phyloP scores from a whole-genome alignment of 805 yeast species.

The Candida patagonica region DNA sequence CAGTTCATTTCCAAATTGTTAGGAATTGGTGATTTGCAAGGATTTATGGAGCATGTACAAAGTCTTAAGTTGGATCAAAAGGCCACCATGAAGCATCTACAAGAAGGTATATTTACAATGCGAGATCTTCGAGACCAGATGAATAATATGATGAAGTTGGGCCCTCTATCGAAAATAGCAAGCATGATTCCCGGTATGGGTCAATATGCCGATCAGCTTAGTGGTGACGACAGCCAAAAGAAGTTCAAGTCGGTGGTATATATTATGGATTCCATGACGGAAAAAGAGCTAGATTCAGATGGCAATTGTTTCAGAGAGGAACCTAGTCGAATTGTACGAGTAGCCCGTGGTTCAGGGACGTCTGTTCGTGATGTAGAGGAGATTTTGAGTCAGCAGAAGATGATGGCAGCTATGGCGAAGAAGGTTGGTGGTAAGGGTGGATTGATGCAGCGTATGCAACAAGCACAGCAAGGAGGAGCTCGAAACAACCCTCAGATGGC shows the following conservation, averaged over 20 bases:
- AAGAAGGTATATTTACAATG: slow-evolving; percentile 89
- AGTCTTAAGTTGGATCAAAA: slow-evolving; percentile 80
- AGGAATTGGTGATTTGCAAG: slow-evolving; percentile 94
- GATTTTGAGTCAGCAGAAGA: slow-evolving; percentile 79
- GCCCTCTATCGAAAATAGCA: slow-evolving; percentile 89
- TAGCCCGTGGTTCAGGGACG: slow-evolving; percentile 92
- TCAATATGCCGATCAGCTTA: slow-evolving; percentile 72
- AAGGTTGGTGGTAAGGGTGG: slow-evolving; percentile 47
- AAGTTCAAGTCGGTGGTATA: slow-evolving; percentile 81
- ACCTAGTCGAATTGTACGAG: slow-evolving; percentile 80
- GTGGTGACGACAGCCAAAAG: slow-evolving; percentile 85
- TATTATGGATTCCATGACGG: slow-evolving; percentile 94
- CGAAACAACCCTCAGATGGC: slow-evolving; percentile 32
- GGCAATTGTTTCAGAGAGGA: slow-evolving; percentile 70
- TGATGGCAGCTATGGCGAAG: slow-evolving; percentile 92
- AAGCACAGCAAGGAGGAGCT: slow-evolving; percentile 25
- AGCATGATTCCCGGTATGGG: slow-evolving; percentile 92
- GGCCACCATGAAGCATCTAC: slow-evolving; percentile 77
- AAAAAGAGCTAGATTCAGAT: slow-evolving; percentile 80
- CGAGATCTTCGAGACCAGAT: slow-evolving; percentile 89
- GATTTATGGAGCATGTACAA: slow-evolving; percentile 88
- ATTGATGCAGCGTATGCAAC: slow-evolving; percentile 37
- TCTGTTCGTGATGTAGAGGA: slow-evolving; percentile 88
- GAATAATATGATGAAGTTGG: slow-evolving; percentile 94
- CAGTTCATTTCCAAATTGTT: slow-evolving; percentile 83